A percentile compares a stretch with the other conserved stretches of the same genome.
Conservation (phyloP, 2,329 filamentous ascomycete genomes). For the Kalaharituber pfeilii region DNA sequence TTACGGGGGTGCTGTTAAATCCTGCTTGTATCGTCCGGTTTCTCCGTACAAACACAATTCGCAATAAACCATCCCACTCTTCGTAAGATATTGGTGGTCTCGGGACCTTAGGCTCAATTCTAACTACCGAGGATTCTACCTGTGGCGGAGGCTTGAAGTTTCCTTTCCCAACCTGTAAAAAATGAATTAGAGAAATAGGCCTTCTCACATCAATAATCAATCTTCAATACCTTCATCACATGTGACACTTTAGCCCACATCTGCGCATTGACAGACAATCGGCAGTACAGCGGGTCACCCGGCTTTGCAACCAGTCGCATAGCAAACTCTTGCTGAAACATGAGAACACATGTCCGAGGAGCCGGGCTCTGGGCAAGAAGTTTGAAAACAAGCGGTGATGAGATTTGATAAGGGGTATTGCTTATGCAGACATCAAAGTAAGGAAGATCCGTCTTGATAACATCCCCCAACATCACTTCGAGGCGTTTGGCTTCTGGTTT, state of each 20-base stretch:
- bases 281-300: conserved; percentile 73
- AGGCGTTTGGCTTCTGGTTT: conserved; percentile 68
- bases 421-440: conserved; percentile 76
- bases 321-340: conserved; percentile 93
- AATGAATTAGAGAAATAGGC: conserved; percentile 25
- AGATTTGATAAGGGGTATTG: conserved; percentile 68
- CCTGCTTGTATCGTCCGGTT: conserved; percentile 76
- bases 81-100: conserved; percentile 79
- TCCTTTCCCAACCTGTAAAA: conserved; percentile 53
- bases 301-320: conserved; percentile 75
- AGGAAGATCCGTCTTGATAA: conserved; percentile 74
- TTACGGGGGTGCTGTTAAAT: conserved; percentile 59
- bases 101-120: conserved; percentile 73
- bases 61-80: conserved; percentile 81
- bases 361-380: conserved; percentile 66
- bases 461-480: conserved; percentile 78
- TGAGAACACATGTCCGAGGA: conserved; percentile 71
- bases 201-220: neutral
- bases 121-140: conserved; percentile 80
- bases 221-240: conserved; percentile 28
- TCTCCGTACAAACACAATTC: conserved; percentile 69
- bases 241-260: conserved; percentile 62
- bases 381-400: conserved; percentile 78
- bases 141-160: conserved; percentile 92
- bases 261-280: conserved; percentile 83